These are phyloP conservation scores for Calonectria pauciramosa DNA, from an alignment of 2,329 filamentous ascomycete species.

Conservation along the genomic window DNA sequence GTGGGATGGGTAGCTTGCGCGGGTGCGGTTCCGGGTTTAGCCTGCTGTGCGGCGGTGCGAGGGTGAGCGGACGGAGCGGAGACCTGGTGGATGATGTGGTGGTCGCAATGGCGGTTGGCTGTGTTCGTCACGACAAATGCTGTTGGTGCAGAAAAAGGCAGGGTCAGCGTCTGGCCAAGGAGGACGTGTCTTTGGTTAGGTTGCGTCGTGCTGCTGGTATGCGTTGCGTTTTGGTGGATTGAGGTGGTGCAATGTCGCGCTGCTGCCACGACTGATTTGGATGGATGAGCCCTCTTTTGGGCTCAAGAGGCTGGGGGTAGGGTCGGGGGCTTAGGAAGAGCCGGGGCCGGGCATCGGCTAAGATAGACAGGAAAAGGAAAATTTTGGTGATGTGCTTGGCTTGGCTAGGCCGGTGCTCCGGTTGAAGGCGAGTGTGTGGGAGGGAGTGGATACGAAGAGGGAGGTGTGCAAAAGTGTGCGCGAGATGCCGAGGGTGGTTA, in stretches of 20 bases:
- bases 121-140: conserved; percentile 22
- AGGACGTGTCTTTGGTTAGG: conserved; percentile 23
- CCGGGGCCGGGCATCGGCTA: conserved; percentile 20
- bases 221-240: conserved; percentile 25
- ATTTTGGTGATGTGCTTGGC: conserved; percentile 9
- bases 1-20: conserved; percentile 22
- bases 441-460: conserved; percentile 17
- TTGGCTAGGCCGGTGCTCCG: conserved; percentile 19
- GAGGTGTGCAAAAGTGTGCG: conserved; percentile 18
- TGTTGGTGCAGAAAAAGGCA: conserved; percentile 24
- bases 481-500: conserved; percentile 23
- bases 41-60: conserved; percentile 25
- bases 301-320: conserved; percentile 16
- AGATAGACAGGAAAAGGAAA: conserved; percentile 19
- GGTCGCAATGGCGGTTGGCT: conserved; percentile 22
- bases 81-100: conserved; percentile 21
- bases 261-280: conserved; percentile 22
- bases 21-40: conserved; percentile 25
- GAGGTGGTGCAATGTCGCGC: conserved; percentile 30
- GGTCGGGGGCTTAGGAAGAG: conserved; percentile 7
- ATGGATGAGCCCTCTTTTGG: conserved; percentile 18
- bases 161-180: conserved; percentile 27
- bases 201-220: conserved; percentile 28
- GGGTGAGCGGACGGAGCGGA: conserved; percentile 25
- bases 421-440: conserved; percentile 5